Base-by-base conservation (phyloP, 768 basidiomycete species). In the Tephrocybe sp. region DNA sequence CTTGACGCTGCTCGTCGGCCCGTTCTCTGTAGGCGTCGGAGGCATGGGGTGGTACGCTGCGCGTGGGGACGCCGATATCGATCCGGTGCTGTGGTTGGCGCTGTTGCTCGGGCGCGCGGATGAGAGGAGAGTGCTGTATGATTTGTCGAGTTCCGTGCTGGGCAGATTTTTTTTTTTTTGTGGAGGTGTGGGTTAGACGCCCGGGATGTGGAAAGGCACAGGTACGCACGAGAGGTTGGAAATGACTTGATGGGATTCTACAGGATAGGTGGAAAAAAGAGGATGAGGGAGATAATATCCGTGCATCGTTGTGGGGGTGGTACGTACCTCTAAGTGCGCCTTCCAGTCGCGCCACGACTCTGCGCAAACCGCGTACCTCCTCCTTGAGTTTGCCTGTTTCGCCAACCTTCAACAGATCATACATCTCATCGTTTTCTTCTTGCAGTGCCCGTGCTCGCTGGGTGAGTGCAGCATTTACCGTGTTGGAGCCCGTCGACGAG, bases 361-460 rank as follows among this genome's bases (percentile, higher is more conserved):
- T 75, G 28, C 83, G 75, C 48, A 93, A 73, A 6, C 81, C 81
- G 42, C 81, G 79, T 10, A 87, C 87, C 64, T 93, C 88, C 62
- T 92, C 91, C 64, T 90, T 90, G 55, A 93, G 64, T 63, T 80
- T 84, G 4, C 90, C 90, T 0, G 88, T 87, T 68, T 93, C 90
- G 34, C 86, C 81, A 21, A 73, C 73, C 65, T 82, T 86, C 49
- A 93, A 68, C 9, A 93, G 69, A 43, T 84, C 80, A 64, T 93
- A 93, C 15, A 93, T 66, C 56, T 93, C 91, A 58, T 93, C 90
- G 53, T 93, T 93, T 67, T 93, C 91, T 50, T 91, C 86, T 64
- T 93, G 91, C 9, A 93, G 71, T 15, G 85, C 67, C 42, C 81
- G 81, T 23, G 81, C 79, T 41, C 88, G 77, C 61, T 92, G 90